Percentiles rank a stretch among this genome's conserved stretches.
Conservation (phyloP, 768 basidiomycete genomes). For the Boletus rufocinnamomeus region DNA sequence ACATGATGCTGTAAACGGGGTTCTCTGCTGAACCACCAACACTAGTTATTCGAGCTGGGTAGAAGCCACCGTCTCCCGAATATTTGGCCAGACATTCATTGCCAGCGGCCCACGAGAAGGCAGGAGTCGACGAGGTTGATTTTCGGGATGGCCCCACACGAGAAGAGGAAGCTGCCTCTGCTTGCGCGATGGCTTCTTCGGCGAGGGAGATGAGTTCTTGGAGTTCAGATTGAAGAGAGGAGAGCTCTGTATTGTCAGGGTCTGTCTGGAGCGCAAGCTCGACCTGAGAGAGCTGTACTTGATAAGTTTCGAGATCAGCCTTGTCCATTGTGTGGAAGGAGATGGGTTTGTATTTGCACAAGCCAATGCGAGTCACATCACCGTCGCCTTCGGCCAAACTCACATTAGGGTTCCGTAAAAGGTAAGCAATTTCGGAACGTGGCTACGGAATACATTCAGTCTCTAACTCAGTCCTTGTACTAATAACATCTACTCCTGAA, state of each 20-base stretch:
- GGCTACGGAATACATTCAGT: not conserved
- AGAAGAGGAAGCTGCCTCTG: constrained; percentile 60
- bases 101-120: constrained; percentile 71
- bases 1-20: constrained; percentile 85
- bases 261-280: constrained; percentile 77
- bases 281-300: constrained; percentile 88
- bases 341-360: not conserved
- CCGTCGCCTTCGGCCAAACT: not conserved
- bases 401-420: constrained; percentile 22
- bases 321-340: constrained; percentile 42
- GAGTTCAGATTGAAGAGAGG: constrained; percentile 73
- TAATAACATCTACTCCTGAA: constrained; percentile 19
- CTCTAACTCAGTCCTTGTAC: not conserved
- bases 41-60: constrained; percentile 85
- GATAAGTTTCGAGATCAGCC: constrained; percentile 84
- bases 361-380: not conserved
- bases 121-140: constrained; percentile 48
- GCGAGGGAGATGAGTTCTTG: constrained; percentile 83
- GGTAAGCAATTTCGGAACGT: constrained; percentile 8
- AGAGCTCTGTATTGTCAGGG: constrained; percentile 71
- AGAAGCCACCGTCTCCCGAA: constrained; percentile 81
- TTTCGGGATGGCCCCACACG: constrained; percentile 62
- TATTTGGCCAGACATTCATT: constrained; percentile 88
- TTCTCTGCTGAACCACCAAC: constrained; percentile 82
- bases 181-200: constrained; percentile 67